Evolutionary conservation across 148 eudicot genomes (phyloP), one percentile per base, ranked within the genome.

Genomic region (Chenopodium formosanum): DNA sequence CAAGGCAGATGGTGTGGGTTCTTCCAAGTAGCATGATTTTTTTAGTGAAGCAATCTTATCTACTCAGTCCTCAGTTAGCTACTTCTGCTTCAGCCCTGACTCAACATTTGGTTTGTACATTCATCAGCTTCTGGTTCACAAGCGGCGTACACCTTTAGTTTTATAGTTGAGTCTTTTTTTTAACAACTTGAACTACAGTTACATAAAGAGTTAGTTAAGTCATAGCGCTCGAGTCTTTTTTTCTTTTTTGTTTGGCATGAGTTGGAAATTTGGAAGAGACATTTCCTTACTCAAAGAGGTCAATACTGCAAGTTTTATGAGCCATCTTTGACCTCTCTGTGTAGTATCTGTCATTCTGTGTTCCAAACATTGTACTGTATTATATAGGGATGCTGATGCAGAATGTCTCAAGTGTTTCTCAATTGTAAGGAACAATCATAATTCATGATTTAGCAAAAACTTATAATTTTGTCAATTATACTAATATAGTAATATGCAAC

Each of bases 41-140:
- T 73, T 69, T 58, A 73, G 73, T 47, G 9, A 32, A 67, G 67
- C 25, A 37, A 32, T 11, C 19, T 56, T 22, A 56, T 56, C 62
- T 56, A 17, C 62, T 17, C 19, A 19, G 6, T 3, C 4, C 22
- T 56, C 62, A 56, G 6, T 17, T 56, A 17, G 16, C 62, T 56
- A 19, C 22, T 56, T 17, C 62, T 14, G 62, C 62, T 56, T 17
- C 62, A 31, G 73, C 47, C 27, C 32, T 71, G 66, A 48, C 78
- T 64, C 63, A 32, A 52, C 81, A 64, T 47, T 70, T 77, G 74
- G 50, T 70, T 58, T 71, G 66, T 84, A 77, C 71, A 80, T 79
- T 37, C 80, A 60, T 67, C 74, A 34, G 62, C 40, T 14, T 29
- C 9, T 50, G 52, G 73, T 64, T 74, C 73, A 17, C 32, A 20